Conservation (phyloP, 768 basidiomycete genomes). For the Pulveroboletus sp. region DNA sequence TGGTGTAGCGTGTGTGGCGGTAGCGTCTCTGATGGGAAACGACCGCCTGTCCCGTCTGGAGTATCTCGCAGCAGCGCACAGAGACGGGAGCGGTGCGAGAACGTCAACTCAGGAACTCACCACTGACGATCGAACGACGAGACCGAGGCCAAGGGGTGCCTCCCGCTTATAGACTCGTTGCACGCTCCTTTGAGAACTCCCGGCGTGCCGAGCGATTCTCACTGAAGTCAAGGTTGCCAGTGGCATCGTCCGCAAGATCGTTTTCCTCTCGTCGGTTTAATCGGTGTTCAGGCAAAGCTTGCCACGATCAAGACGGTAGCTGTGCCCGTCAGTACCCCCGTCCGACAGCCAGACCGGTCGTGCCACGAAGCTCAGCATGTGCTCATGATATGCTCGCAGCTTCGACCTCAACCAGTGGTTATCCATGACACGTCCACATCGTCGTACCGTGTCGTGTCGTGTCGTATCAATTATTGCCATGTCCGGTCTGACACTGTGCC, state of each 20-base stretch:
- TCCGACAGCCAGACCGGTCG: neutral
- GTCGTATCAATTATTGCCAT: neutral
- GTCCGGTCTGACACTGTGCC: too few relatives aligned
- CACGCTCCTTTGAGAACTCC: neutral
- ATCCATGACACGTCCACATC: neutral
- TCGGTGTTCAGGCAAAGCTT: conserved; percentile 1
- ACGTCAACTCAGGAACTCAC: conserved; percentile 7
- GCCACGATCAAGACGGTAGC: neutral
- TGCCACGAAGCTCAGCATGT: neutral
- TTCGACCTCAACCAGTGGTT: neutral
- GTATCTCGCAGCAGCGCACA: too few relatives aligned
- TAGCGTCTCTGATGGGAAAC: too few relatives aligned
- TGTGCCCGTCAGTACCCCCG: neutral
- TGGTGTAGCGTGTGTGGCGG: too few relatives aligned
- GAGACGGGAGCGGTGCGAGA: too few relatives aligned
- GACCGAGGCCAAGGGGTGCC: neutral
- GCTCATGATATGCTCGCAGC: too few relatives aligned
- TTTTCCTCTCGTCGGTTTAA: conserved; percentile 7
- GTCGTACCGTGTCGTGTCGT: conserved; percentile 7
- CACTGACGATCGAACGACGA: neutral
- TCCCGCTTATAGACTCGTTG: neutral
- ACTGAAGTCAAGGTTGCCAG: conserved; percentile 5
- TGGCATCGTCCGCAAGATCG: conserved; percentile 9
- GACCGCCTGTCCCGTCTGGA: too few relatives aligned
- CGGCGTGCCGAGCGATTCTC: conserved; percentile 6